Conservation (phyloP, 2,329 filamentous ascomycete species). For the Phialemoniopsis sp. region DNA sequence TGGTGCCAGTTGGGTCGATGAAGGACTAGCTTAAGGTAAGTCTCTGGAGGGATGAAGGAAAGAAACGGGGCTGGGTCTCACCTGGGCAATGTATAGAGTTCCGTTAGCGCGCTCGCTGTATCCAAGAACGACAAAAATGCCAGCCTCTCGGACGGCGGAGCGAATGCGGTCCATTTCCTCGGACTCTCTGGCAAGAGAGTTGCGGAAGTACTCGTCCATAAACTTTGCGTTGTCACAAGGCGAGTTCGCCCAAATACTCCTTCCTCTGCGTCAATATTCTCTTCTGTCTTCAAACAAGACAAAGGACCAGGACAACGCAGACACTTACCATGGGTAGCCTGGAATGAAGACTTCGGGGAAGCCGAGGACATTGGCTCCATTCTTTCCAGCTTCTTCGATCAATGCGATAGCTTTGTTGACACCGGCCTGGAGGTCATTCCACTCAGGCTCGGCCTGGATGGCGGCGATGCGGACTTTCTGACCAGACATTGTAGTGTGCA, state of each 20-base stretch:
- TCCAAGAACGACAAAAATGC: constrained; percentile 41
- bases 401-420: constrained; percentile 23
- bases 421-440: too few relatives aligned
- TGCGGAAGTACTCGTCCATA: constrained; percentile 28
- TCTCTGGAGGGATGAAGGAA: too few relatives aligned
- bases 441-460: not conserved
- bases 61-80: too few relatives aligned
- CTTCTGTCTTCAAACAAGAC: too few relatives aligned
- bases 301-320: not conserved
- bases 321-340: constrained; percentile 39
- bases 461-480: not conserved
- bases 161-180: constrained; percentile 37
- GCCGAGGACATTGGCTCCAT: constrained; percentile 25
- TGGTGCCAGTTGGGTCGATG: constrained; percentile 29
- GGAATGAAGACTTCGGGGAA: constrained; percentile 42
- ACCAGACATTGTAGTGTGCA: too few relatives aligned
- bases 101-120: constrained; percentile 42
- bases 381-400: constrained; percentile 21
- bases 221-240: constrained; percentile 24
- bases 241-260: constrained; percentile 28
- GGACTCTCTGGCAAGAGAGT: constrained; percentile 34
- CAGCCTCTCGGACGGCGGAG: constrained; percentile 32
- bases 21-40: constrained; percentile 3
- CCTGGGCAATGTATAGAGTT: constrained; percentile 40
- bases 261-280: not conserved